Base-by-base conservation (phyloP, 164 flowering plant species). In the Chimonanthus salicifolius region DNA sequence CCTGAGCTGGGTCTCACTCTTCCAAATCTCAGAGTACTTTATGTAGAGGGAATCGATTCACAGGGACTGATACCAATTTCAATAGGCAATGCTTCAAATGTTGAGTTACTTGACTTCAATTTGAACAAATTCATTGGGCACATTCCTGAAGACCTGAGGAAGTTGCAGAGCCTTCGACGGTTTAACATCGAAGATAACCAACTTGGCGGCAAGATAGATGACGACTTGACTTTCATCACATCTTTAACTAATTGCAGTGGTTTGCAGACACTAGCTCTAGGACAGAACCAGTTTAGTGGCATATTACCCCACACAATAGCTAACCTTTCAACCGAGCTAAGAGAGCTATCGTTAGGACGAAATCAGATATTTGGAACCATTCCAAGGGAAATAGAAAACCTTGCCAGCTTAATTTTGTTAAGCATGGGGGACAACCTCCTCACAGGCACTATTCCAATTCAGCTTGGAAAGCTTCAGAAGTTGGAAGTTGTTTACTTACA, bases 311-410 rank as follows among this genome's bases (percentile, higher is more conserved):
- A 33, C 33, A 33, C 33, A 33, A 33, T 33, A 33, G 33, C 74
- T 21, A 84, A 86, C 62, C 79, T 82, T 46, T 85, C 85, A 5
- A 8, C 72, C 16, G 18, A 64, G 2, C 70, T 86, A 2, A 10
- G 8, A 0, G 0, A 2, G 1, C 13, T 85, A 4, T 2, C 33
- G 0, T 1, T 86, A 21, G 81, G 75, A 1, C 2, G 6, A 0
- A 86, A 86, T 62, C 18, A 7, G 18, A 70, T 86, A 1, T 47
- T 44, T n/a, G 86, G 88, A 65, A 76, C 33, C 60, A 71, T 85
- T 16, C 88, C 86, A 50, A 0, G 1, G 81, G 78, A 58, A 76
- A 82, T 20, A 70, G 33, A 58, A 5, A 82, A 82, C 43, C 83
- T 83, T 33, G 51, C 62, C 5, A 79, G 72, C 64, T 65, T 85